Evolutionary conservation across 345 rosid genomes (phyloP).

Genomic region (Abelmoschus esculentus): DNA sequence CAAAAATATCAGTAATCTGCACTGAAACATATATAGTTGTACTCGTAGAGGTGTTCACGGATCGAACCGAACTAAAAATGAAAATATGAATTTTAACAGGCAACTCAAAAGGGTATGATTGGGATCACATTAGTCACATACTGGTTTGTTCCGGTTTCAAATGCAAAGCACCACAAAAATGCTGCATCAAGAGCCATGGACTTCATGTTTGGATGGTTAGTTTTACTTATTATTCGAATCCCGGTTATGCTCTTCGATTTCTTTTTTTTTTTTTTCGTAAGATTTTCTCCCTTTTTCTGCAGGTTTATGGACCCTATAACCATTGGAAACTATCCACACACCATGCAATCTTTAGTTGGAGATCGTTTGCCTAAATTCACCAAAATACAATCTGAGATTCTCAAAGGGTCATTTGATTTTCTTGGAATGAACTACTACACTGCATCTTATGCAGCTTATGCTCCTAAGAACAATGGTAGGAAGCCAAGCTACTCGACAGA

Average conservation of each 20-base stretch:
- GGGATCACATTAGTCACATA: constrained; percentile 33
- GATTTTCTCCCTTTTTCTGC: neutral
- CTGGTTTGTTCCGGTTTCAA: constrained; percentile 39
- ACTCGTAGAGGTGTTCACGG: neutral
- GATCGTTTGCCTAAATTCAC: constrained; percentile 36
- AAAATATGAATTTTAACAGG: constrained; percentile 15
- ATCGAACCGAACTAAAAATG: no score
- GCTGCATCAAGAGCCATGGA: constrained; percentile 35
- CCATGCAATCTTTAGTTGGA: constrained; percentile 26
- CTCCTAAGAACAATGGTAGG: neutral
- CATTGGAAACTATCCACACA: constrained; percentile 34
- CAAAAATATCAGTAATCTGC: neutral
- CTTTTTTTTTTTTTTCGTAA: neutral
- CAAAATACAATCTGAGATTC: constrained; percentile 19
- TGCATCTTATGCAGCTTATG: constrained; percentile 21
- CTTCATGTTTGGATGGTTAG: constrained; percentile 33
- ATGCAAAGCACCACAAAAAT: constrained; percentile 14
- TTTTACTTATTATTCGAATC: no score
- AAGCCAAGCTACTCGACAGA: constrained; percentile 29
- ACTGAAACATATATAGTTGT: neutral
- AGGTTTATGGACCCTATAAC: constrained; percentile 43
- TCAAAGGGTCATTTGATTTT: constrained; percentile 48
- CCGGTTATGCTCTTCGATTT: no score
- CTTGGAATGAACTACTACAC: constrained; percentile 46
- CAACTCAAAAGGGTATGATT: constrained; percentile 33